Evolutionary conservation across 2,329 filamentous ascomycete genomes (phyloP), one percentile per base, ranked within the genome.

Genomic region (Nemania sp.): DNA sequence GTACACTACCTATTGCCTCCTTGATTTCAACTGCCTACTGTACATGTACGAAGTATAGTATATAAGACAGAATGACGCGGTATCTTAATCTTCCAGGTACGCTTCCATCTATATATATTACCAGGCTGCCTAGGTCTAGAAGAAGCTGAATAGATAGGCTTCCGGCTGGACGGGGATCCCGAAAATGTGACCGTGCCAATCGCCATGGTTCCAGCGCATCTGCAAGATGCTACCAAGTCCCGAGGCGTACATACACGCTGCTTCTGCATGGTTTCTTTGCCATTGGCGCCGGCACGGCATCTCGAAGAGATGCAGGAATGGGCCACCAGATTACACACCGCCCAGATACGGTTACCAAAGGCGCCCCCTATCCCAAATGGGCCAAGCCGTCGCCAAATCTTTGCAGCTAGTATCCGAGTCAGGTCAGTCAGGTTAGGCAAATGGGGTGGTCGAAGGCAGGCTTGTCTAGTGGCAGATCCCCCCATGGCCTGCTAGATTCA

Each of bases 161-260:
- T 29, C 15, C 43, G 40, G 25, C 35, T 46, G 40, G 12, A 32
- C 11, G 7, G 25, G 4, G 25, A 3, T 29, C 7, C 35, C 35
- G 46, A 45, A 57, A 37, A 47, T 52, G 54, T 52, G 37, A 55
- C 40, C 18, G 49, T 57, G 12, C 46, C 45, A 50, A 54, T 40
- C 59, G 49, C 25, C 37, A 62, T 55, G 43, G 59, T 64, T 62
- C 47, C 62, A 62, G 45, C 43, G 51, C 62, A 59, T 59, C 62
- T 62, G 59, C 62, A 59, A 48, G 48, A 50, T 32, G 42, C 45
- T 21, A 15, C 17, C 48, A 46, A 57, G 52, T 54, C 50, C 57
- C 61, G 54, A 57, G n/a, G 40, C 35, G 17, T 60, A 54, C 50
- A 52, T 50, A 40, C 20, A 39, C 40, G 32, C 13, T 48, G 40